phyloP scores from a whole-genome alignment of 1,284 basidiomycete genomes.

The Exobasidium cylindrosporum region DNA sequence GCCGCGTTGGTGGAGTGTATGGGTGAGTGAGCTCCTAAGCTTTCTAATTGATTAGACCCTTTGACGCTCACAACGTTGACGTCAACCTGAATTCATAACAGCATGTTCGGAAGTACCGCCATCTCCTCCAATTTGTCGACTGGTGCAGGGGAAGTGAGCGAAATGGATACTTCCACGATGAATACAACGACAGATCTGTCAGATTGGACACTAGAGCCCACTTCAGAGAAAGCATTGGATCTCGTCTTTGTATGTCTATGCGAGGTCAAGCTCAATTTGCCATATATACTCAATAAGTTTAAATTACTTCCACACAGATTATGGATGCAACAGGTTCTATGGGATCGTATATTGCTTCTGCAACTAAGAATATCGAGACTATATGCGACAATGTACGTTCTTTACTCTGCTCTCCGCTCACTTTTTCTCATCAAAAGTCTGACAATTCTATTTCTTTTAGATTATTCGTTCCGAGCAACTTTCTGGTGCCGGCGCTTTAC shows the following conservation, averaged over 20 bases:
- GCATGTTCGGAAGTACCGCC: constrained; percentile 17
- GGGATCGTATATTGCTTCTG: constrained; percentile 57
- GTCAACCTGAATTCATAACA: neutral
- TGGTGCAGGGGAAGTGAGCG: neutral
- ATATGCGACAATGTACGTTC: constrained; percentile 73
- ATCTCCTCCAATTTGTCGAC: neutral
- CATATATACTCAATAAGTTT: neutral
- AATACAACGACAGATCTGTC: constrained; percentile 4
- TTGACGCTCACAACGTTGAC: neutral
- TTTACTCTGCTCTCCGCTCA: neutral
- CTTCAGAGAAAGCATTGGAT: constrained; percentile 36
- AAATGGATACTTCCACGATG: neutral
- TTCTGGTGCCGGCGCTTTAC: constrained; percentile 75
- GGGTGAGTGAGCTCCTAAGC: neutral
- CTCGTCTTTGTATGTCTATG: constrained; percentile 45
- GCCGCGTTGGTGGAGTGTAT: constrained; percentile 1
- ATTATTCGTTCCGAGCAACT: constrained; percentile 93
- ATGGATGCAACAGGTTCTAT: constrained; percentile 55
- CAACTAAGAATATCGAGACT: constrained; percentile 95
- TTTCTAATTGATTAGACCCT: neutral
- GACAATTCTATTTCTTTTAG: constrained; percentile 2
- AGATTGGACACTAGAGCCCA: constrained; percentile 13
- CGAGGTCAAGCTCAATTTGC: neutral
- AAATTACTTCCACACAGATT: constrained; percentile 22
- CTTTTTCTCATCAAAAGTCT: neutral